Conservation (phyloP, 352 stramenopile genomes). For the Blastocystis sp. region DNA sequence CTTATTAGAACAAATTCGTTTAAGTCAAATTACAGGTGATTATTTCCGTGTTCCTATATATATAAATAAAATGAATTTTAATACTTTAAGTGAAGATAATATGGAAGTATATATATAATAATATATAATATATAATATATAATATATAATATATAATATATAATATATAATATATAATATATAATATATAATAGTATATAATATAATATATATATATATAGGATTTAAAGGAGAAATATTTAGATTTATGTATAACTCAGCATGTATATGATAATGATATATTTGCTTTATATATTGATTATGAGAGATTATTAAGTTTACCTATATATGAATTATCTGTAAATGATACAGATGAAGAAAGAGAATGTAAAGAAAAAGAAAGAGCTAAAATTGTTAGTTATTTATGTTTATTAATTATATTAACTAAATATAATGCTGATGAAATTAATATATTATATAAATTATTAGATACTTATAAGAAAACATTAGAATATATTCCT, state of each 20-base stretch:
- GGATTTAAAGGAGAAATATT: slow-evolving; percentile 21
- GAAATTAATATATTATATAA: slow-evolving; percentile 3
- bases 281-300: slow-evolving; percentile 7
- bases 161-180: slow-evolving; percentile 14
- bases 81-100: slow-evolving; percentile 11
- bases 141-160: slow-evolving; percentile 34
- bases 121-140: too few species aligned
- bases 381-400: neutral
- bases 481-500: slow-evolving; percentile 16
- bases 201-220: neutral
- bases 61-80: slow-evolving; percentile 30
- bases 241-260: slow-evolving; percentile 5
- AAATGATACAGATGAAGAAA: neutral
- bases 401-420: neutral
- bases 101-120: slow-evolving; percentile 14
- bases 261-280: slow-evolving; percentile 25
- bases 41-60: slow-evolving; percentile 23
- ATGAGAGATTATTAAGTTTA: neutral
- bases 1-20: slow-evolving; percentile 24
- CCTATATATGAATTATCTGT: slow-evolving; percentile 9
- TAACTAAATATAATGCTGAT: slow-evolving; percentile 8
- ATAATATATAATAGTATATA: slow-evolving; percentile 3
- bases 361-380: slow-evolving; percentile 5
- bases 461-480: neutral
- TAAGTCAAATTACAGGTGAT: slow-evolving; percentile 15